These are phyloP conservation scores for Neophaeococcomyces aloes DNA, from an alignment of 2,329 filamentous ascomycete genomes.

Conservation along the genomic window DNA sequence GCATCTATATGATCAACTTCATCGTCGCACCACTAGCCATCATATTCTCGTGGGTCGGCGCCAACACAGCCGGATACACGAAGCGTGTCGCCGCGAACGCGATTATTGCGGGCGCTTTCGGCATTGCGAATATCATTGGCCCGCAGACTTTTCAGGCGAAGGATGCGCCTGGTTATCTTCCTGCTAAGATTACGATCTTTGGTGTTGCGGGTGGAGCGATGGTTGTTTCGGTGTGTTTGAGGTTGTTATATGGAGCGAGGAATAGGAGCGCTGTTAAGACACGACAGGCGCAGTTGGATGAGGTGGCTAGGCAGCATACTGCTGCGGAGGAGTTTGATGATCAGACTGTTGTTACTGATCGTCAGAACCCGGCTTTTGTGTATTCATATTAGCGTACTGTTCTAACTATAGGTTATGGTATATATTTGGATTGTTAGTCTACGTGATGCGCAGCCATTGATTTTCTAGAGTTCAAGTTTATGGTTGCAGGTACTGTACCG, in stretches of 20 bases:
- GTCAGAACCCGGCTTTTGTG: no score
- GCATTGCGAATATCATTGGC: slow-evolving; percentile 35
- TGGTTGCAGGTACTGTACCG: no score
- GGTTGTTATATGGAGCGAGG: background rate
- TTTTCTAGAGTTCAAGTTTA: no score
- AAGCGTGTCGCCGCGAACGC: slow-evolving; percentile 42
- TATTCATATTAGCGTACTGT: no score
- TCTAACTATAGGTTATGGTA: no score
- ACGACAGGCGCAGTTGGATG: background rate
- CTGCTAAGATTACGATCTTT: slow-evolving; percentile 32
- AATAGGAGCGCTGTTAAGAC: background rate
- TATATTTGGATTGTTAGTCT: no score
- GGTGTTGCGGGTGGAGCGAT: background rate
- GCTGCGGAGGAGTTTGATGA: no score
- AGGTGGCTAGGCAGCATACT: no score
- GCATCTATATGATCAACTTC: slow-evolving; percentile 36
- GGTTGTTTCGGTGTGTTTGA: background rate
- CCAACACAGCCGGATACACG: slow-evolving; percentile 39
- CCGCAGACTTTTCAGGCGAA: slow-evolving; percentile 35
- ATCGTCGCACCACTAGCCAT: slow-evolving; percentile 36
- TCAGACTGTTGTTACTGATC: no score
- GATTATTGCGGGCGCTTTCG: slow-evolving; percentile 35
- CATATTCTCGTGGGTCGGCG: slow-evolving; percentile 38
- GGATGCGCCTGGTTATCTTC: slow-evolving; percentile 32
- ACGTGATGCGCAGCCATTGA: no score